phyloP scores from a whole-genome alignment of 164 flowering plant genomes.

The Protea cynaroides region DNA sequence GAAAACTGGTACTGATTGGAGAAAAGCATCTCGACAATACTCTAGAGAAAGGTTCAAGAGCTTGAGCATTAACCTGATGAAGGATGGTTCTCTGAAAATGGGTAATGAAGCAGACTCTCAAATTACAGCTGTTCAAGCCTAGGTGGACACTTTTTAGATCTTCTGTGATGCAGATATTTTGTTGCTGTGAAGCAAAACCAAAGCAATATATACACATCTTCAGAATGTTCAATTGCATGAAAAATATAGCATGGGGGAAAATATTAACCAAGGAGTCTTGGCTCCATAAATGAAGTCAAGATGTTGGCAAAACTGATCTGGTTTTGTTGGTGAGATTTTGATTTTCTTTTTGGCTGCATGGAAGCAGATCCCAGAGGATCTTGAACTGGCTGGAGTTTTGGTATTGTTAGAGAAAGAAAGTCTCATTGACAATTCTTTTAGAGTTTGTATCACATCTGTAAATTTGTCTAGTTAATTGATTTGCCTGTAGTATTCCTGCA shows the following conservation, averaged over 20 bases:
- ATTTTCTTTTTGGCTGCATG: slow-evolving; percentile 5
- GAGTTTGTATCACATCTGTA: slow-evolving; percentile 8
- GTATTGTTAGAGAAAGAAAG: not conserved
- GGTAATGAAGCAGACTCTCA: slow-evolving; percentile 50
- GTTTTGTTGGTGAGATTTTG: not conserved
- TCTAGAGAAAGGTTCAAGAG: slow-evolving; percentile 96
- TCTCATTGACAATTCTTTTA: slow-evolving; percentile 3
- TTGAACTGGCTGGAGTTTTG: slow-evolving; percentile 1
- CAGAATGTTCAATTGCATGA: not conserved
- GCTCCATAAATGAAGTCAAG: not conserved
- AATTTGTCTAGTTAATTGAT: slow-evolving; percentile 1
- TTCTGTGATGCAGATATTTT: not conserved
- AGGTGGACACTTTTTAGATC: not conserved
- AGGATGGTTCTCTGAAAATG: slow-evolving; percentile 88
- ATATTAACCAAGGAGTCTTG: not conserved
- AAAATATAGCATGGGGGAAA: not conserved
- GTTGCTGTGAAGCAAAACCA: slow-evolving; percentile 1
- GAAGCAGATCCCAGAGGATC: not conserved
- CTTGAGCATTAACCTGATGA: slow-evolving; percentile 89
- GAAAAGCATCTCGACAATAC: slow-evolving; percentile 95
- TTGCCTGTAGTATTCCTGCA: not conserved
- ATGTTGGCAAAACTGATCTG: slow-evolving; percentile 2
- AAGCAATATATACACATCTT: not conserved
- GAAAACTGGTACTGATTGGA: slow-evolving; percentile 99
- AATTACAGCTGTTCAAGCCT: slow-evolving; percentile 33